Conservation (phyloP, 106 monocot genomes). For the Dendrobium huoshanense region DNA sequence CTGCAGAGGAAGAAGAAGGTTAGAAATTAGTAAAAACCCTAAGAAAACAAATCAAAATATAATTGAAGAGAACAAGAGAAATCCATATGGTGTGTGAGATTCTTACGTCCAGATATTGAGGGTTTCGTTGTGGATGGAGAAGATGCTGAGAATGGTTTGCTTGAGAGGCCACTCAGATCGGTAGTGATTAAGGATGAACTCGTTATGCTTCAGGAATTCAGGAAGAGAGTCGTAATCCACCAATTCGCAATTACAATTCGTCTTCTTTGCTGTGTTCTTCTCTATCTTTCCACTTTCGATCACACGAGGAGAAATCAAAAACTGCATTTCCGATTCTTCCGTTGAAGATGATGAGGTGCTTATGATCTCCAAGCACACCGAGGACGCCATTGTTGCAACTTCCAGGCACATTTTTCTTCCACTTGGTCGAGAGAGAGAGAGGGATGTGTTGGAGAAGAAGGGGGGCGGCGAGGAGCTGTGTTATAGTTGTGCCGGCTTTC, state of each 20-base stretch:
- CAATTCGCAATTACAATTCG: constrained; percentile 26
- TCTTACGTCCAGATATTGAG: constrained; percentile 85
- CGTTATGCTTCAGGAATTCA: constrained; percentile 64
- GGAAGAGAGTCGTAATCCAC: constrained; percentile 52
- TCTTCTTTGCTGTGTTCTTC: not conserved
- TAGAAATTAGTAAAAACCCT: not conserved
- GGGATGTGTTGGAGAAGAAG: not conserved
- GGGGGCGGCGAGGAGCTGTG: not conserved
- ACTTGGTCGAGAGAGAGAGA: not conserved
- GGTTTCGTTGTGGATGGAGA: constrained; percentile 82
- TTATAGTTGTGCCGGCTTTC: constrained; percentile 7
- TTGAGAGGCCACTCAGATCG: constrained; percentile 70
- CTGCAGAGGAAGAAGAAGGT: constrained; percentile 24
- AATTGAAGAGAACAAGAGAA: too few relatives aligned
- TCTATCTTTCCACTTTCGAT: constrained; percentile 3
- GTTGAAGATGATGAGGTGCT: not conserved
- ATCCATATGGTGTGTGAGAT: not conserved
- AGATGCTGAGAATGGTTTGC: constrained; percentile 57
- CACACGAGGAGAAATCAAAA: not conserved
- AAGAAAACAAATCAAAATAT: too few relatives aligned
- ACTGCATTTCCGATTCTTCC: not conserved
- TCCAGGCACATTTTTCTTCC: constrained; percentile 4
- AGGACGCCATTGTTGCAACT: constrained; percentile 6
- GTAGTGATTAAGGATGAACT: constrained; percentile 62
- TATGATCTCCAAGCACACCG: constrained; percentile 4